Conservation (phyloP, 2,329 filamentous ascomycete genomes). For the Ophiostoma australiae region DNA sequence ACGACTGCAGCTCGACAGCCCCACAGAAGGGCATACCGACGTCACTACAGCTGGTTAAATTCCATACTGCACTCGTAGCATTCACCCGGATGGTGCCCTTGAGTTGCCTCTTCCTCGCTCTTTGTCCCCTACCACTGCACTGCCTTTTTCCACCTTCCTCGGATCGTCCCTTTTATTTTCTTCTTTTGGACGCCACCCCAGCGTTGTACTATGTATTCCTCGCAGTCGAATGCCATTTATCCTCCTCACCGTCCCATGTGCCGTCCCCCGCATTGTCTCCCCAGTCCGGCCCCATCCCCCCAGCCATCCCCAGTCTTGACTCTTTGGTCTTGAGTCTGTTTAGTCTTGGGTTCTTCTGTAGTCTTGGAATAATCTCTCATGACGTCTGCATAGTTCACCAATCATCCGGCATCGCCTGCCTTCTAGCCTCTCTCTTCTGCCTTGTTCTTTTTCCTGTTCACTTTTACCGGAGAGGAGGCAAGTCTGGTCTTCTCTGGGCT, state of each 20-base stretch:
- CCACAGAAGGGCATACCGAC: neutral
- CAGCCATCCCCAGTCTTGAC: neutral
- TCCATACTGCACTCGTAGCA: neutral
- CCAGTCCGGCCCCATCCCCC: neutral
- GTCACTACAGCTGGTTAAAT: neutral
- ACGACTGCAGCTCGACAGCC: neutral
- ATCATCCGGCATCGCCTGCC: neutral
- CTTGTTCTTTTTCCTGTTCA: neutral
- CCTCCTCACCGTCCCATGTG: neutral
- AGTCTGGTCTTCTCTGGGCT: constrained; percentile 10
- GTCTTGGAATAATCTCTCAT: neutral
- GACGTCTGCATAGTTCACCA: neutral
- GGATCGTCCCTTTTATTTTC: neutral
- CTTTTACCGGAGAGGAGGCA: neutral
- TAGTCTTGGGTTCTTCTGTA: neutral
- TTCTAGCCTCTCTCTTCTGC: neutral
- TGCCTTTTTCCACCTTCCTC: neutral
- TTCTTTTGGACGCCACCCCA: neutral
- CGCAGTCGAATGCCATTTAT: constrained; percentile 1
- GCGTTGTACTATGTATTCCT: constrained; percentile 5
- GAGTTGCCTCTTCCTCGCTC: neutral
- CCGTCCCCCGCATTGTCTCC: constrained; percentile 3
- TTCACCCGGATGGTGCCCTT: neutral
- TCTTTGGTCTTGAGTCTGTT: neutral
- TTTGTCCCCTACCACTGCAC: neutral